Percentiles rank a stretch among this genome's conserved stretches.
Conservation (phyloP, 805 yeast species). For the Naumovozyma baii region DNA sequence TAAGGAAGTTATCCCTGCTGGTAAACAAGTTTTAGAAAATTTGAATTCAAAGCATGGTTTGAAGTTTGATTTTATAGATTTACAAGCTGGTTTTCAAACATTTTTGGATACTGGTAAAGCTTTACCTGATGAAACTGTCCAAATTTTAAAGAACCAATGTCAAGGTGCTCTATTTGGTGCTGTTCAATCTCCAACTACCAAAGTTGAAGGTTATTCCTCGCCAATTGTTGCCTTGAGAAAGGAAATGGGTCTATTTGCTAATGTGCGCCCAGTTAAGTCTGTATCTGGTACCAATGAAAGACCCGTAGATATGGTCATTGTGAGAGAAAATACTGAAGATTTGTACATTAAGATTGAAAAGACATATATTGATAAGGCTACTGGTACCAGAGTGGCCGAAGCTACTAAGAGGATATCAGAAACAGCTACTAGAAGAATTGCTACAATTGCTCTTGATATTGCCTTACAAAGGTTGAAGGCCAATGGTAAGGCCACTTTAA, state of each 20-base stretch:
- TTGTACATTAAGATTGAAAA: constrained; percentile 83
- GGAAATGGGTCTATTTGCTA: constrained; percentile 88
- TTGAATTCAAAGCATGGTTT: constrained; percentile 69
- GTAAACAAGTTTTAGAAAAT: constrained; percentile 74
- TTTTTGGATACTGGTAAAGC: constrained; percentile 95
- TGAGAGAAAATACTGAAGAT: constrained; percentile 97
- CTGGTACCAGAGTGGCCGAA: constrained; percentile 88
- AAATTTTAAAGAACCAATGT: constrained; percentile 64
- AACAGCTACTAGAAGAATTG: constrained; percentile 74
- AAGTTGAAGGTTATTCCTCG: constrained; percentile 93
- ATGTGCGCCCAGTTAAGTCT: constrained; percentile 94
- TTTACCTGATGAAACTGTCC: constrained; percentile 85
- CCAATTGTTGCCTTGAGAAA: constrained; percentile 98
- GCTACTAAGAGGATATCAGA: constrained; percentile 95
- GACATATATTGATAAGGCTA: constrained; percentile 51
- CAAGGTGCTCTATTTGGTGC: constrained; percentile 98
- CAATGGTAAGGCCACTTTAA: constrained; percentile 48
- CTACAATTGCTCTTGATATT: constrained; percentile 83
- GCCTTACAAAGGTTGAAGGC: constrained; percentile 85
- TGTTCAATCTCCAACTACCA: constrained; percentile 87
- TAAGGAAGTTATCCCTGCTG: constrained; percentile 95
- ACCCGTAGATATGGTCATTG: constrained; percentile 95
- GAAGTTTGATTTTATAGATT: constrained; percentile 73
- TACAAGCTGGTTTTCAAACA: constrained; percentile 90
- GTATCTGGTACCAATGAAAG: constrained; percentile 69